Conservation (phyloP, 2,329 filamentous ascomycete genomes). For the Fonsecaea pedrosoi region DNA sequence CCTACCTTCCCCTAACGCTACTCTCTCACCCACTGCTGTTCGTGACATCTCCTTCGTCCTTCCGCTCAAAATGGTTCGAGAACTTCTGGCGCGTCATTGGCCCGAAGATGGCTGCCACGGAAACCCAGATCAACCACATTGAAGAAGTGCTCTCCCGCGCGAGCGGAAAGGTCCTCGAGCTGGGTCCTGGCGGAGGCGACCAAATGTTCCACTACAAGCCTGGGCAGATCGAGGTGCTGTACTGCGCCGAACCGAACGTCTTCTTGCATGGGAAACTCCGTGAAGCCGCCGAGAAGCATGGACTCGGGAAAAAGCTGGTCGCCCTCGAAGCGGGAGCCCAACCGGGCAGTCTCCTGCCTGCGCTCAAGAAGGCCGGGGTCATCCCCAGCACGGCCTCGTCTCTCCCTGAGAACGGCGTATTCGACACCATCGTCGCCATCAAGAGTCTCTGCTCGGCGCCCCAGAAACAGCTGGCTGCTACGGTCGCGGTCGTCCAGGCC, state of each 20-base stretch:
- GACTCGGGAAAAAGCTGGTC: conserved; percentile 49
- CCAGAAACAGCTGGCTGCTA: conserved; percentile 32
- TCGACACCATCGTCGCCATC: conserved; percentile 53
- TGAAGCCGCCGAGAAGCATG: conserved; percentile 43
- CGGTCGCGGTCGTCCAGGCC: conserved; percentile 49
- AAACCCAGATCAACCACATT: conserved; percentile 35
- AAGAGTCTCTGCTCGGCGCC: conserved; percentile 52
- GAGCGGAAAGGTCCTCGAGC: conserved; percentile 51
- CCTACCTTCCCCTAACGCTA: conserved; percentile 29
- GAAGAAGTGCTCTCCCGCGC: conserved; percentile 42
- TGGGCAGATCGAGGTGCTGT: conserved; percentile 45
- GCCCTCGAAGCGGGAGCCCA: conserved; percentile 50
- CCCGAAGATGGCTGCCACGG: conserved; percentile 35
- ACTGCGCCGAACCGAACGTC: conserved; percentile 53
- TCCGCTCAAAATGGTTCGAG: conserved; percentile 38
- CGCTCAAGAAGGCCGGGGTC: conserved; percentile 52
- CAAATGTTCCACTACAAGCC: conserved; percentile 51
- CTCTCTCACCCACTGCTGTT: conserved; percentile 32
- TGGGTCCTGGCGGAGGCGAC: conserved; percentile 55
- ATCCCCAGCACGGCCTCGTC: conserved; percentile 46
- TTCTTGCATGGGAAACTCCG: conserved; percentile 44
- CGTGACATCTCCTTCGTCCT: conserved; percentile 24
- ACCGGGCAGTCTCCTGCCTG: conserved; percentile 55
- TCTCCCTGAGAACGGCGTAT: conserved; percentile 48
- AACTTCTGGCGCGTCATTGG: conserved; percentile 34